Percentiles rank a stretch among this genome's conserved stretches.
Evolutionary conservation across 1,139 yeast genomes (phyloP).

Genomic region (Casaregolazyma suthepensis): DNA sequence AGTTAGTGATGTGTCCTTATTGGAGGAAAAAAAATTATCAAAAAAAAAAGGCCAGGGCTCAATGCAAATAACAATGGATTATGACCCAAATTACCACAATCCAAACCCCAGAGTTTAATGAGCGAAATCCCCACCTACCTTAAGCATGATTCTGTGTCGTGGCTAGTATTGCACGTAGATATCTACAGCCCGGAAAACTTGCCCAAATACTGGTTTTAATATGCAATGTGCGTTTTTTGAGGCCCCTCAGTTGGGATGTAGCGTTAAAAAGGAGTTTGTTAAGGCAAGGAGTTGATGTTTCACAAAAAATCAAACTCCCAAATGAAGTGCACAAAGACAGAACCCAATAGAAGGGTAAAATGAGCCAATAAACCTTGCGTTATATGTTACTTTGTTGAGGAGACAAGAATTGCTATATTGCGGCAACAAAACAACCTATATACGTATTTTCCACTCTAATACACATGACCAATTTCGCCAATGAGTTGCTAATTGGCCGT

Average conservation of each 20-base stretch:
- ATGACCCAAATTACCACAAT: neutral
- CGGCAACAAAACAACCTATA: neutral
- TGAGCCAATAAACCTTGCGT: neutral
- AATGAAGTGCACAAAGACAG: neutral
- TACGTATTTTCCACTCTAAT: neutral
- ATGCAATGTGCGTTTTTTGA: neutral
- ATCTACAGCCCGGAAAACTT: neutral
- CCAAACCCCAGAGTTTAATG: neutral
- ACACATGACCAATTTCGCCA: neutral
- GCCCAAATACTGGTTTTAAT: neutral
- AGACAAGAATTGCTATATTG: neutral
- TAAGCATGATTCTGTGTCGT: neutral
- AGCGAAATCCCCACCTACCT: neutral
- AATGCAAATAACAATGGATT: neutral
- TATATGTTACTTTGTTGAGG: neutral
- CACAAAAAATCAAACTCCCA: neutral
- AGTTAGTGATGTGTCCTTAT: neutral
- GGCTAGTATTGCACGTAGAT: neutral
- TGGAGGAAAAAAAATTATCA: conserved; percentile 2
- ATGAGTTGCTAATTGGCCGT: conserved; percentile 51
- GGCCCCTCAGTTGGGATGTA: neutral
- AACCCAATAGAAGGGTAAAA: neutral
- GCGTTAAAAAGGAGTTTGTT: neutral
- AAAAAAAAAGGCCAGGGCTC: neutral
- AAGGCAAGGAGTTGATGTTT: neutral